phyloP scores from a whole-genome alignment of 2,329 filamentous ascomycete genomes.

The Xylariaceae sp. region DNA sequence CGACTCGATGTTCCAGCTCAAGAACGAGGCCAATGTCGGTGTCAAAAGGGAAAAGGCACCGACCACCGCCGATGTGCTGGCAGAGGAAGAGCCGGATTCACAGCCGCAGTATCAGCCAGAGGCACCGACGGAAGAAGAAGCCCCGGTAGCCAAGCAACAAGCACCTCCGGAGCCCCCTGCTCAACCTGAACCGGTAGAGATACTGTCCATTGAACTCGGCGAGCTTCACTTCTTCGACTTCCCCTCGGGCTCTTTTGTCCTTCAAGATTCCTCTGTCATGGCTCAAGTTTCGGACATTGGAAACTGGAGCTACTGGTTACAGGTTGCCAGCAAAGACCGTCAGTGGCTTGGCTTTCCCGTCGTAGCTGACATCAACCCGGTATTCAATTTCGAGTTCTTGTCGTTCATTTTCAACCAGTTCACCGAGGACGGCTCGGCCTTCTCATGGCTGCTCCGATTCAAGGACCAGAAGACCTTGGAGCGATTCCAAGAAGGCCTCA shows the following conservation, averaged over 20 bases:
- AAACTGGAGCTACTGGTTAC: slow-evolving; percentile 92
- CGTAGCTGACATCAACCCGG: slow-evolving; percentile 86
- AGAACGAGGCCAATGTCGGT: slow-evolving; percentile 37
- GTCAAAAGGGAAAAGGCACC: slow-evolving; percentile 32
- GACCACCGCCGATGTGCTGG: slow-evolving; percentile 22
- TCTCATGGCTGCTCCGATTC: slow-evolving; percentile 93
- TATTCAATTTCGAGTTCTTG: slow-evolving; percentile 98
- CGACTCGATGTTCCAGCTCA: slow-evolving; percentile 48
- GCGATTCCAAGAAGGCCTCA: slow-evolving; percentile 84
- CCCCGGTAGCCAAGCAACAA: slow-evolving; percentile 16
- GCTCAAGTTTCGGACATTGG: slow-evolving; percentile 81
- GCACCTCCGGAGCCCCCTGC: slow-evolving; percentile 49
- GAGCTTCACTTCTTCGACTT: slow-evolving; percentile 96
- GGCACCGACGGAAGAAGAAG: slow-evolving; percentile 26
- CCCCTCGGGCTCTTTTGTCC: slow-evolving; percentile 72
- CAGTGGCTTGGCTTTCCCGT: slow-evolving; percentile 85
- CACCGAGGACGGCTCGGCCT: slow-evolving; percentile 76
- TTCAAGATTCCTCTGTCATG: slow-evolving; percentile 67
- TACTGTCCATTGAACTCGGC: slow-evolving; percentile 66
- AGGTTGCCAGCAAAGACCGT: slow-evolving; percentile 66
- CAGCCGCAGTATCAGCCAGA: too few relatives aligned
- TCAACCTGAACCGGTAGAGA: slow-evolving; percentile 62
- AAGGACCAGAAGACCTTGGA: slow-evolving; percentile 75
- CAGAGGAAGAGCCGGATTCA: slow-evolving; percentile 13
- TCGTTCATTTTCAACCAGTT: slow-evolving; percentile 99